A percentile compares a stretch with the other conserved stretches of the same genome.
Conservation (phyloP, 768 basidiomycete species). For the Dioszegia crocea region DNA sequence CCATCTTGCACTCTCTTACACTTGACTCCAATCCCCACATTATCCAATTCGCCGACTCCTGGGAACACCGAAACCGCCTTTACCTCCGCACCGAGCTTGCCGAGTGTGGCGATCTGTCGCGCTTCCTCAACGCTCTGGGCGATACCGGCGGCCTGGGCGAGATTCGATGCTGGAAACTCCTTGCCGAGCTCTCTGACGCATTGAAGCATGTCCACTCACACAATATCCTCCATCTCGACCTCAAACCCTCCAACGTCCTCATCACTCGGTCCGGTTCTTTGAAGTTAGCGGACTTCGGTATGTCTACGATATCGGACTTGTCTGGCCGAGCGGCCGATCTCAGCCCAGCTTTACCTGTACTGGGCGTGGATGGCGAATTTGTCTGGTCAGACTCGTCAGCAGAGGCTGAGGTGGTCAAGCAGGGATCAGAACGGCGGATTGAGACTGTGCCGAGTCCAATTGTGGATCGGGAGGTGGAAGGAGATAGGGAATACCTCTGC, state of each 20-base stretch:
- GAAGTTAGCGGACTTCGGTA: slow-evolving; percentile 97
- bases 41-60: slow-evolving; percentile 83
- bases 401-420: slow-evolving; percentile 6
- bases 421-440: not conserved
- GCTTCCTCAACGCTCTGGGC: slow-evolving; percentile 88
- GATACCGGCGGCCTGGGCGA: slow-evolving; percentile 81
- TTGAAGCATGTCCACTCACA: slow-evolving; percentile 82
- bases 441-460: slow-evolving; percentile 29
- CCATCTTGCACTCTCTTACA: slow-evolving; percentile 74
- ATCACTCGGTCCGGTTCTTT: slow-evolving; percentile 79
- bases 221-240: slow-evolving; percentile 86
- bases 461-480: slow-evolving; percentile 62
- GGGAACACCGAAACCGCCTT: slow-evolving; percentile 84
- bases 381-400: slow-evolving; percentile 19
- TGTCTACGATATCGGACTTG: slow-evolving; percentile 91
- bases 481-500: slow-evolving; percentile 93
- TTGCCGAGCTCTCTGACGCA: slow-evolving; percentile 76
- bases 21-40: slow-evolving; percentile 60
- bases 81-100: slow-evolving; percentile 94
- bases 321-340: slow-evolving; percentile 33
- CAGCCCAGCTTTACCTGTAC: slow-evolving; percentile 35
- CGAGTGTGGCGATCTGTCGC: slow-evolving; percentile 77
- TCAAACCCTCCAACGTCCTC: slow-evolving; percentile 97
- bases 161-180: slow-evolving; percentile 90
- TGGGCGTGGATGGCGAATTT: slow-evolving; percentile 29